Evolutionary conservation across 805 yeast genomes (phyloP).

Genomic region (Candida pseudoglaebosa): DNA sequence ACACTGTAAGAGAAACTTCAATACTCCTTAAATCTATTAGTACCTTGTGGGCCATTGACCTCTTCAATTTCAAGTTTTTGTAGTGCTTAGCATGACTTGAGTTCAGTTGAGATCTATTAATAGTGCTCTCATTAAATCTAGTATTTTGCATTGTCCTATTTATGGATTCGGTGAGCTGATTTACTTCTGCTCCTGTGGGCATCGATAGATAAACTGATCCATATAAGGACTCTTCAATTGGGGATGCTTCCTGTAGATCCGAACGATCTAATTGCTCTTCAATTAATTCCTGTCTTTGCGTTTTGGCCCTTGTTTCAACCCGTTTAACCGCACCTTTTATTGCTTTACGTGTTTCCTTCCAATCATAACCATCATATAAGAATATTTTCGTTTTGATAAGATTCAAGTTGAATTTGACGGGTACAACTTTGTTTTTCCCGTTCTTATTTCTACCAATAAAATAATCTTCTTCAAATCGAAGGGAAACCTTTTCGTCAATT

Average conservation of each 20-base stretch:
- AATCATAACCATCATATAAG: conserved; percentile 88
- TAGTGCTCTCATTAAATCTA: conserved; percentile 9
- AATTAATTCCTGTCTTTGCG: conserved; percentile 5
- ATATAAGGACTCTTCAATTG: conserved; percentile 63
- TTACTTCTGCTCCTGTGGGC: conserved; percentile 46
- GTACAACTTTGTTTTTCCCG: conserved; percentile 11
- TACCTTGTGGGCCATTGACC: conserved; percentile 62
- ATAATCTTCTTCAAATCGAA: conserved; percentile 25
- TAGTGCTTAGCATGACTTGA: conserved; percentile 29
- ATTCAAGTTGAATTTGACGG: conserved; percentile 27
- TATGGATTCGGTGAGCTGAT: conserved; percentile 47
- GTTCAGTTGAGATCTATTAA: conserved; percentile 15
- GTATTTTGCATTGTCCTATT: conserved; percentile 37
- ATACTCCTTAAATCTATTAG: conserved; percentile 53
- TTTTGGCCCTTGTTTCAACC: conserved; percentile 37
- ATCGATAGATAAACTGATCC: conserved; percentile 74
- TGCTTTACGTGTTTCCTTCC: conserved; percentile 71
- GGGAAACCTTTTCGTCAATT: conserved; percentile 5
- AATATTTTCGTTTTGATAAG: conserved; percentile 41
- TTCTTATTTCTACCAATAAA: conserved; percentile 10
- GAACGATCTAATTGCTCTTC: conserved; percentile 9
- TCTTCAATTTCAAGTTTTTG: conserved; percentile 52
- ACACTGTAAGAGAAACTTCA: conserved; percentile 42
- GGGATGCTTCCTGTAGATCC: conserved; percentile 11
- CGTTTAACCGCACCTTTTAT: conserved; percentile 62